A percentile compares a stretch with the other conserved stretches of the same genome.
phyloP scores from a whole-genome alignment of 345 rosid genomes.

The Sisymbrium altissimum region DNA sequence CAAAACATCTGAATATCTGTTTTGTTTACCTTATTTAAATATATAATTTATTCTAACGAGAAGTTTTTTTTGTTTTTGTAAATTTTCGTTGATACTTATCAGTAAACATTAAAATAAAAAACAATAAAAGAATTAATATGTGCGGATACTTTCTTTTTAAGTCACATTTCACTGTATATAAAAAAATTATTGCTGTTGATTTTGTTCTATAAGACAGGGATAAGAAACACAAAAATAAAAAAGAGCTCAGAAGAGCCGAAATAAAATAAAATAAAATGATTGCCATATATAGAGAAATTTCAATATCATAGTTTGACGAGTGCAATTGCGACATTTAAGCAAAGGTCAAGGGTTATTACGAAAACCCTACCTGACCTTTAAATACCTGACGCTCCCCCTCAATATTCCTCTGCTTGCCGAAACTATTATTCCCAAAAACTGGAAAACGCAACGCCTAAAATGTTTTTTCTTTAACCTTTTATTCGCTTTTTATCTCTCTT shows the following conservation, averaged over 20 bases:
- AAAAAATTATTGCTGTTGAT: not conserved
- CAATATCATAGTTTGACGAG: too few species aligned
- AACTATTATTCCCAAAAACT: not conserved
- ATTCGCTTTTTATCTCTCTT: not conserved
- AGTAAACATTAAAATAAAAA: not conserved
- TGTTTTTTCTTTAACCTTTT: constrained; percentile 17
- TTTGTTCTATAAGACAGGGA: not conserved
- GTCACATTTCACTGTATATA: not conserved
- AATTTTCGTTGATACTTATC: not conserved
- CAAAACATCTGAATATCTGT: not conserved
- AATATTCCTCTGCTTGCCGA: constrained; percentile 25
- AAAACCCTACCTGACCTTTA: constrained; percentile 4
- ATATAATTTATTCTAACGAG: not conserved
- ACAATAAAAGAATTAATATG: not conserved
- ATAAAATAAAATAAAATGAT: too few species aligned
- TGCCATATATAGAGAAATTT: too few species aligned
- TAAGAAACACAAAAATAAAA: too few species aligned
- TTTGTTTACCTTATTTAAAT: not conserved
- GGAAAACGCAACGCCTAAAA: constrained; percentile 31
- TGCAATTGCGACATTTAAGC: not conserved
- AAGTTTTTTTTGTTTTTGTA: not conserved
- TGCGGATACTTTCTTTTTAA: not conserved
- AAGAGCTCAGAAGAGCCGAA: too few species aligned
- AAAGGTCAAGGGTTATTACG: not conserved
- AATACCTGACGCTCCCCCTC: constrained; percentile 1